phyloP scores from a whole-genome alignment of 495 filamentous ascomycete genomes.

The Coniosporium apollinis region DNA sequence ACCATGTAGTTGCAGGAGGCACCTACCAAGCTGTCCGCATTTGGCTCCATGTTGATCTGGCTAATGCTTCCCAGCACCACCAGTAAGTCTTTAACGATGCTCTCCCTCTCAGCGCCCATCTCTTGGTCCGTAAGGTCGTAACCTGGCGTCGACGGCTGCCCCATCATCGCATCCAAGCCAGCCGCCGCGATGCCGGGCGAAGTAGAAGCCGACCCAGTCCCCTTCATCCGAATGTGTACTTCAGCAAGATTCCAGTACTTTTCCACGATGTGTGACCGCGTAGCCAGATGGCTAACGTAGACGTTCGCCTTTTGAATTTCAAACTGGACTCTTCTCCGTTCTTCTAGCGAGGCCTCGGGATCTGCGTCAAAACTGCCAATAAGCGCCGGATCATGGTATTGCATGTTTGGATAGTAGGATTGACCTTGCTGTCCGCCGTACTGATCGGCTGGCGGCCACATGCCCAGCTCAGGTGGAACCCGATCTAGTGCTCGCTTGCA shows the following conservation, averaged over 20 bases:
- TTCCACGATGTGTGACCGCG: slow-evolving; percentile 65
- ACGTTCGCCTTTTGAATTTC: slow-evolving; percentile 81
- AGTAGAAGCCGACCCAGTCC: slow-evolving; percentile 1
- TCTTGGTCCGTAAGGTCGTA: slow-evolving; percentile 26
- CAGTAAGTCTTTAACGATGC: slow-evolving; percentile 59
- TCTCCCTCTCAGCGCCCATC: slow-evolving; percentile 53
- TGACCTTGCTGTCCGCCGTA: slow-evolving; percentile 9
- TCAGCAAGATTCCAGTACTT: slow-evolving; percentile 57
- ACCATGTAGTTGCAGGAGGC: neutral
- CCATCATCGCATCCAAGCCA: slow-evolving; percentile 14
- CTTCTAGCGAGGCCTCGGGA: slow-evolving; percentile 12
- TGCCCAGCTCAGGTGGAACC: slow-evolving; percentile 42
- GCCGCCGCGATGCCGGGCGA: slow-evolving; percentile 12
- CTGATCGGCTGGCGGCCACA: slow-evolving; percentile 21
- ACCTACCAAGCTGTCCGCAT: slow-evolving; percentile 51
- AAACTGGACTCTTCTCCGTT: slow-evolving; percentile 44
- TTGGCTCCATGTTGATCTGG: slow-evolving; percentile 69
- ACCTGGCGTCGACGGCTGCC: slow-evolving; percentile 5
- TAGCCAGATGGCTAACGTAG: slow-evolving; percentile 55
- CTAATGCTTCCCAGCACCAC: slow-evolving; percentile 51
- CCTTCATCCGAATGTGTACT: slow-evolving; percentile 21
- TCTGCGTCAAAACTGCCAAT: slow-evolving; percentile 8
- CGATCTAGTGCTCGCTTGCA: slow-evolving; percentile 43
- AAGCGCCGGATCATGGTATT: slow-evolving; percentile 1
- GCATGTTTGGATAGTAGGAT: slow-evolving; percentile 14